A percentile compares a stretch with the other conserved stretches of the same genome.
These are phyloP conservation scores for Antrodiella citrinella DNA, from an alignment of 768 basidiomycete genomes.

Conservation along the genomic window DNA sequence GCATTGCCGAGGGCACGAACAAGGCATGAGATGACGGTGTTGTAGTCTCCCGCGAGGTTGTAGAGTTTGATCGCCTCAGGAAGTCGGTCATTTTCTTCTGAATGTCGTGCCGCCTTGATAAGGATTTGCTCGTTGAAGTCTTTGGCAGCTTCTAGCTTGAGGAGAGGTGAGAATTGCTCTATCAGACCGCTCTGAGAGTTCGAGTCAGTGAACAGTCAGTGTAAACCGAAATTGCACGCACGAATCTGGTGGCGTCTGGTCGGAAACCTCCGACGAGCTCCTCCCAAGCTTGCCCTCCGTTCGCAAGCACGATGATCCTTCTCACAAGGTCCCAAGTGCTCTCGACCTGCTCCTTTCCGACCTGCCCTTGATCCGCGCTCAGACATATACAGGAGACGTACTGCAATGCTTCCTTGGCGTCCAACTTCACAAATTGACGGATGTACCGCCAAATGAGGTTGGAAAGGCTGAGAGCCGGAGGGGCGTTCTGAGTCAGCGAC, in stretches of 20 bases:
- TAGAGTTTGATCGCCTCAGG: conserved; percentile 92
- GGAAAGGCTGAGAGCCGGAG: conserved; percentile 71
- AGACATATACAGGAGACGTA: conserved; percentile 87
- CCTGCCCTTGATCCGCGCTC: conserved; percentile 58
- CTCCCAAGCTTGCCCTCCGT: conserved; percentile 79
- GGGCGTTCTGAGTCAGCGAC: conserved; percentile 55
- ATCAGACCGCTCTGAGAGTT: conserved; percentile 70
- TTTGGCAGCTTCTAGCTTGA: conserved; percentile 57
- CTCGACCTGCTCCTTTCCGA: conserved; percentile 82
- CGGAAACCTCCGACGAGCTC: conserved; percentile 92
- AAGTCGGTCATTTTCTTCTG: conserved; percentile 76
- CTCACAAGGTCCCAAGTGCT: conserved; percentile 73
- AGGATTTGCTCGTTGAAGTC: conserved; percentile 82
- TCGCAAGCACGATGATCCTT: conserved; percentile 71
- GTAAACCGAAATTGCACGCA: too few species aligned
- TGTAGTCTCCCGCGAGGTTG: conserved; percentile 88
- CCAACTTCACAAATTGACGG: conserved; percentile 85
- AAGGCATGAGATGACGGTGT: conserved; percentile 80
- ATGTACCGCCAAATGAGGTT: conserved; percentile 91
- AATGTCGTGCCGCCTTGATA: conserved; percentile 70
- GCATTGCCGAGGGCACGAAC: conserved; percentile 83
- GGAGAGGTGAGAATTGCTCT: conserved; percentile 71
- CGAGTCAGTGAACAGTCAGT: neutral
- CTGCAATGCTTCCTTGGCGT: conserved; percentile 89
- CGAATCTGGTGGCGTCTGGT: conserved; percentile 83